Evolutionary conservation across 1,284 basidiomycete species (phyloP).

Genomic region (Naganishia liquefaciens): DNA sequence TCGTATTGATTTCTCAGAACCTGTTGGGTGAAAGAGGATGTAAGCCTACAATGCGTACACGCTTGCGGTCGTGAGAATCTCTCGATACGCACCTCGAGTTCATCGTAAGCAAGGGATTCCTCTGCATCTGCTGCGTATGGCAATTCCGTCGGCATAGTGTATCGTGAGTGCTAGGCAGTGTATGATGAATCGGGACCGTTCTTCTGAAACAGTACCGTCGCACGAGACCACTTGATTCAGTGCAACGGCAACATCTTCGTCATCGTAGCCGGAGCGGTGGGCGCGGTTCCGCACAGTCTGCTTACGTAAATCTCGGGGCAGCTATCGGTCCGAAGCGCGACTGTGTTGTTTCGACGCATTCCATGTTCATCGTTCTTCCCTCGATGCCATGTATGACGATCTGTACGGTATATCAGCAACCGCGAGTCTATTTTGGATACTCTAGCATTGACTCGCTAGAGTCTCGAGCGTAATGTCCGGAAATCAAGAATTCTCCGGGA

Average conservation of each 20-base stretch:
- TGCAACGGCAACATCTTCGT: conserved; percentile 1
- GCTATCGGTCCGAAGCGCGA: too few species aligned
- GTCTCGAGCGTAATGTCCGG: too few species aligned
- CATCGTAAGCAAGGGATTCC: conserved; percentile 81
- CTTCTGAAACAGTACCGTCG: background rate
- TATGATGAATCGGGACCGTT: background rate
- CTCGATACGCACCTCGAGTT: conserved; percentile 70
- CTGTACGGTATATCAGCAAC: too few species aligned
- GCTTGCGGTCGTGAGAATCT: background rate
- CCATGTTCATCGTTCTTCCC: too few species aligned
- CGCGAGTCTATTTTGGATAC: too few species aligned
- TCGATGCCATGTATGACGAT: too few species aligned
- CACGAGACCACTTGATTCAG: background rate
- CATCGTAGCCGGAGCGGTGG: conserved; percentile 3
- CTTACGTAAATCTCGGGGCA: too few species aligned
- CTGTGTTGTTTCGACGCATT: too few species aligned
- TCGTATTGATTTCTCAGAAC: conserved; percentile 83
- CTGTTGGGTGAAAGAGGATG: conserved; percentile 53
- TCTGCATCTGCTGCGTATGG: conserved; percentile 96
- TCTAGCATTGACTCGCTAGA: too few species aligned
- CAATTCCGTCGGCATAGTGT: conserved; percentile 66
- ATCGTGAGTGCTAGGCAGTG: background rate
- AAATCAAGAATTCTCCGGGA: conserved; percentile 35
- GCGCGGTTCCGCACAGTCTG: too few species aligned
- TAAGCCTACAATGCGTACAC: background rate